These are phyloP conservation scores for Fusarium miscanthi DNA, from an alignment of 2,329 filamentous ascomycete species.

Conservation along the genomic window DNA sequence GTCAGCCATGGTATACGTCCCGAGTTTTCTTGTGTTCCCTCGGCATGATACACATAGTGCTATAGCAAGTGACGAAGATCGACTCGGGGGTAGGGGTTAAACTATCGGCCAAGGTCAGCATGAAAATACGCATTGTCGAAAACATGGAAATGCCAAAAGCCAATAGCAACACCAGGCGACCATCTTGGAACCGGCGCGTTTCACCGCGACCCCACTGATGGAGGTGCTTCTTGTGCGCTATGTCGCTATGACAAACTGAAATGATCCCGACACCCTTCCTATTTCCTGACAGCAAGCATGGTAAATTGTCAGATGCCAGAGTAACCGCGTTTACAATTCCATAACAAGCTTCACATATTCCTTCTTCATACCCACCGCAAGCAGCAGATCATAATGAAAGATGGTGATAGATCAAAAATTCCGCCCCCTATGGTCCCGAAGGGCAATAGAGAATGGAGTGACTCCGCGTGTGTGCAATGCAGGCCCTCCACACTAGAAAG, in stretches of 20 bases:
- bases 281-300: neutral
- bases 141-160: constrained; percentile 24
- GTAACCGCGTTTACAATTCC: no score
- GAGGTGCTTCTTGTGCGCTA: neutral
- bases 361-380: constrained; percentile 58
- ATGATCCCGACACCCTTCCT: neutral
- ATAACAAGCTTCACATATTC: constrained; percentile 7
- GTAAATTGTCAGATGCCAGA: neutral
- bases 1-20: neutral
- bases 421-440: constrained; percentile 64
- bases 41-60: constrained; percentile 36
- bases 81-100: neutral
- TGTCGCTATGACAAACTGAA: neutral
- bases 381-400: constrained; percentile 59
- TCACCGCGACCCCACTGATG: constrained; percentile 8
- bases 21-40: neutral
- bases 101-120: constrained; percentile 25
- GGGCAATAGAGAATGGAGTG: constrained; percentile 61
- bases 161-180: constrained; percentile 22
- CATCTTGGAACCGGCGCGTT: constrained; percentile 10
- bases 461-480: constrained; percentile 67
- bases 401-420: constrained; percentile 62
- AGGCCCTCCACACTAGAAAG: constrained; percentile 59
- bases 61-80: neutral
- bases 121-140: constrained; percentile 27